Conservation (phyloP, 176 grass and related monocot species). For the Neostapfia colusana region DNA sequence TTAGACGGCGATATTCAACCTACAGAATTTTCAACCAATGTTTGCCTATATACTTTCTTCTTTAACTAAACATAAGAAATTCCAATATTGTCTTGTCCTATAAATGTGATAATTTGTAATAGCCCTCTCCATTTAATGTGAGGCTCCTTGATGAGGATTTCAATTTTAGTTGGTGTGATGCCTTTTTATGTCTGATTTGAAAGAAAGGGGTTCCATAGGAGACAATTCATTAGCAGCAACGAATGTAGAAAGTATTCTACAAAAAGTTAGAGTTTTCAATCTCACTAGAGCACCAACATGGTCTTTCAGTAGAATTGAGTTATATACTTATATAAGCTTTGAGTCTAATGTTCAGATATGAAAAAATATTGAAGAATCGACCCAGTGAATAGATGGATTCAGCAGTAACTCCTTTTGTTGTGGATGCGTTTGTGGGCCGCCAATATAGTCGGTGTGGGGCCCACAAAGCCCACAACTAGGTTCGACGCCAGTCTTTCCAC, state of each 20-base stretch:
- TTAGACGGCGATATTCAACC: background rate
- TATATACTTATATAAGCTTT: background rate
- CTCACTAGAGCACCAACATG: background rate
- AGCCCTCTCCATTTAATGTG: background rate
- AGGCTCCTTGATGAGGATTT: background rate
- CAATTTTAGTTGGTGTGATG: background rate
- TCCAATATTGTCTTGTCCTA: background rate
- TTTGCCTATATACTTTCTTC: background rate
- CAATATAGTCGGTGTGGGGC: too few relatives aligned
- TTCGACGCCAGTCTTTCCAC: too few relatives aligned
- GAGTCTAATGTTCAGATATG: background rate
- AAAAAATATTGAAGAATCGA: background rate
- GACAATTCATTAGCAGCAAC: background rate
- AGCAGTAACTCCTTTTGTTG: background rate
- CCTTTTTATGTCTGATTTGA: background rate
- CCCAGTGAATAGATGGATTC: background rate
- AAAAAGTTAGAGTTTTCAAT: background rate
- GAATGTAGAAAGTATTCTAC: background rate
- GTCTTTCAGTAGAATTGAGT: background rate
- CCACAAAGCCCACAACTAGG: too few relatives aligned
- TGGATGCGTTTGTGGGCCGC: too few relatives aligned
- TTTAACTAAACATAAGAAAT: background rate
- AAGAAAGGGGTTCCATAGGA: background rate
- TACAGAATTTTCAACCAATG: background rate
- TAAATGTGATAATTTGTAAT: background rate